These are phyloP conservation scores for Ramalina intermedia DNA, from an alignment of 495 filamentous ascomycete genomes.

Conservation along the genomic window DNA sequence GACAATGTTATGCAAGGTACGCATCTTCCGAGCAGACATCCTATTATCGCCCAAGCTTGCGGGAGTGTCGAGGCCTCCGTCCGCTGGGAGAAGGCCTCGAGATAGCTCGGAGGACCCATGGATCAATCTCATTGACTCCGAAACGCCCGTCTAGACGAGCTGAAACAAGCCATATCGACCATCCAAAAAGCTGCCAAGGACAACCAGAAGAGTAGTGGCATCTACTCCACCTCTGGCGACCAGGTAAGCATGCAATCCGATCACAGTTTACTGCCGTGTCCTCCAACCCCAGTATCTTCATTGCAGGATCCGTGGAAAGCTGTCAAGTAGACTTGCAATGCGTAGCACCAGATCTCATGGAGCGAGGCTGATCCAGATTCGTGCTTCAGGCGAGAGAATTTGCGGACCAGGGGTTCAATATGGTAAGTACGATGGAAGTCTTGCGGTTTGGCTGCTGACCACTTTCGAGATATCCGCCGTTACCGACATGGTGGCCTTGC, in stretches of 20 bases:
- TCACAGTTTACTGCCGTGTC: too few species aligned
- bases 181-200: slow-evolving; percentile 44
- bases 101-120: too few species aligned
- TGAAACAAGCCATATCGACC: slow-evolving; percentile 48
- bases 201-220: slow-evolving; percentile 54
- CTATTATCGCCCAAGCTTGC: too few species aligned
- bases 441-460: not conserved
- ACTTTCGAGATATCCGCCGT: slow-evolving; percentile 27
- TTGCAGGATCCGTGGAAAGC: slow-evolving; percentile 24
- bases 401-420: slow-evolving; percentile 56
- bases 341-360: slow-evolving; percentile 19
- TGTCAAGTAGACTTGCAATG: slow-evolving; percentile 43
- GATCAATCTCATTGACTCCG: too few species aligned
- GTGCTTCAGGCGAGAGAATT: slow-evolving; percentile 32
- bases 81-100: too few species aligned
- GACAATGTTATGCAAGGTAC: slow-evolving; percentile 37
- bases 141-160: slow-evolving; percentile 24
- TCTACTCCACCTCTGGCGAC: slow-evolving; percentile 52
- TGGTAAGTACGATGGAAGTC: slow-evolving; percentile 33
- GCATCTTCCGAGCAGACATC: too few species aligned
- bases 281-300: too few species aligned
- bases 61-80: too few species aligned
- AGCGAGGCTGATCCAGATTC: too few species aligned
- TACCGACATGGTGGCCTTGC: slow-evolving; percentile 40
- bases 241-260: slow-evolving; percentile 16